Evolutionary conservation across 352 stramenopile genomes (phyloP), one percentile per base, ranked within the genome.

Genomic region (Hyaloperonospora brassicae): DNA sequence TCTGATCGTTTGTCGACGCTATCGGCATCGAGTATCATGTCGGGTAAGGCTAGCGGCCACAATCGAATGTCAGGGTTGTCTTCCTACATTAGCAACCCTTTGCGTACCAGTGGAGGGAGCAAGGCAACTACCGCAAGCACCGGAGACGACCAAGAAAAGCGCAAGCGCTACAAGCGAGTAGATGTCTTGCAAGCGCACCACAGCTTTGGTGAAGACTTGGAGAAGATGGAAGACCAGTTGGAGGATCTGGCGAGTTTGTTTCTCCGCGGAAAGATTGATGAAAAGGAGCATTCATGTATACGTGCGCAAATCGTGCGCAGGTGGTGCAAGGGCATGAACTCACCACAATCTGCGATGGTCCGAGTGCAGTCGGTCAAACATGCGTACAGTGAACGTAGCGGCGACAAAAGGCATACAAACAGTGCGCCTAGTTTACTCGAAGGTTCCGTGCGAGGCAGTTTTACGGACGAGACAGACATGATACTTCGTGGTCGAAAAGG

Each of bases 231-330:
- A 54, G 80, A 88, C 45, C 80, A 90, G 30, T 61, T 90, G 8
- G 76, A 87, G 21, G 80, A 88, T 49, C 61, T 90, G 10, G 72
- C 65, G 0, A 72, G 86, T 43, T 57, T 90, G n/a, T 90, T 78
- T 61, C 49, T 84, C 1, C 75, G 80, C 2, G 80, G 80, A 12
- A 87, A 87, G 57, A 90, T 90, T 51, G 80, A 90, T 59, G 80
- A 90, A 64, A 90, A 88, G 54, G 80, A 90, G 46, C 78, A 88
- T 52, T 79, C 77, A n/a, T 90, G 77, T 59, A 90, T 90, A 59
- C 81, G 83, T 43, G 73, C 75, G 13, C 77, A 88, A 59, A 90
- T 90, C 52, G 77, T 90, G 17, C 72, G 80, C 36, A 90, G 88
- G 47, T 90, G 76, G 76, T 90, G 80, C 53, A 83, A 86, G 48